These are phyloP conservation scores for Verticillium klebahnii DNA, from an alignment of 2,329 filamentous ascomycete genomes.

Conservation along the genomic window DNA sequence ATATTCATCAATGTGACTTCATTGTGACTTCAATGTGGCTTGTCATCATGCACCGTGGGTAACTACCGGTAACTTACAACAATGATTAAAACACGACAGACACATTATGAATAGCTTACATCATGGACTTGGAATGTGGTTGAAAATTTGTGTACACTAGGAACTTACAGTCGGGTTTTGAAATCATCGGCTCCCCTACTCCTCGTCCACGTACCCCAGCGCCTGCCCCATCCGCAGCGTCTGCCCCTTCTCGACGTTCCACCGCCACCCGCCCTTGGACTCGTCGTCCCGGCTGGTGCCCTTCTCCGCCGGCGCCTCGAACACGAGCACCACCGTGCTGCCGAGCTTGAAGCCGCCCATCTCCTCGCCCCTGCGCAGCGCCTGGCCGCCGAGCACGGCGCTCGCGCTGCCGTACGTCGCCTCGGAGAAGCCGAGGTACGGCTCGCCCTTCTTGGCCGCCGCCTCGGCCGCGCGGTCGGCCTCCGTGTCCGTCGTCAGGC, in stretches of 20 bases:
- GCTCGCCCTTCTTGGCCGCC: slow-evolving; percentile 70
- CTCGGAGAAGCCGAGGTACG: slow-evolving; percentile 87
- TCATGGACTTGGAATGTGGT: too few species aligned
- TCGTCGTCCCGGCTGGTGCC: slow-evolving; percentile 32
- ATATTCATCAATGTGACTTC: too few species aligned
- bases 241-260: slow-evolving; percentile 83
- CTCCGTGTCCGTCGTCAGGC: slow-evolving; percentile 83
- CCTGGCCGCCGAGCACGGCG: slow-evolving; percentile 73
- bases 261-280: slow-evolving; percentile 71
- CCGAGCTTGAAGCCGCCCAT: slow-evolving; percentile 98
- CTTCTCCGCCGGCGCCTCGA: slow-evolving; percentile 68
- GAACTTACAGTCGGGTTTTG: not conserved
- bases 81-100: too few species aligned
- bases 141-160: not conserved
- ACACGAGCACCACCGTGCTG: slow-evolving; percentile 91
- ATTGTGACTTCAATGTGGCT: too few species aligned
- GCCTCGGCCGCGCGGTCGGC: slow-evolving; percentile 82
- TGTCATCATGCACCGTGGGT: too few species aligned
- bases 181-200: not conserved
- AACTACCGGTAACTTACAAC: not conserved
- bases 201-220: slow-evolving; percentile 67
- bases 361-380: slow-evolving; percentile 82
- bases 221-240: slow-evolving; percentile 85
- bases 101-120: too few species aligned
- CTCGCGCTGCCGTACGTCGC: slow-evolving; percentile 82